Evolutionary conservation across 208 protist species (phyloP).

Genomic region (Balamuthia mandrillaris): DNA sequence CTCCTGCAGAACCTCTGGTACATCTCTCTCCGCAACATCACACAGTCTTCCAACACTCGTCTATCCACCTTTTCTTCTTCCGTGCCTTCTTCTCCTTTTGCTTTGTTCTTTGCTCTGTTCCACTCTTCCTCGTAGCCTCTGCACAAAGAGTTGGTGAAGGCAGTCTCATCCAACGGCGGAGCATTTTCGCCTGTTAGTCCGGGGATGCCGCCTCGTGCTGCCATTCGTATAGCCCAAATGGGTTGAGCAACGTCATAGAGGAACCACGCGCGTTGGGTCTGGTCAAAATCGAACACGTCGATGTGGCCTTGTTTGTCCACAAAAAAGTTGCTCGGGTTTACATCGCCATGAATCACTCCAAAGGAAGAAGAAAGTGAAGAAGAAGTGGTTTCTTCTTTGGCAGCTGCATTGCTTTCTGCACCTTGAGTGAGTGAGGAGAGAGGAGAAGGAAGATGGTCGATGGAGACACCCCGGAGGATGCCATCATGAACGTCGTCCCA

Average conservation of each 20-base stretch:
- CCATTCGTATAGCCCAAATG: slow-evolving; percentile 41
- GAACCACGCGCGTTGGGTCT: slow-evolving; percentile 46
- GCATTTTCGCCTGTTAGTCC: not conserved
- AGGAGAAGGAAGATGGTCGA: too few species aligned
- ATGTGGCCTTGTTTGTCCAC: not conserved
- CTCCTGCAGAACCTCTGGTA: slow-evolving; percentile 55
- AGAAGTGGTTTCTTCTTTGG: not conserved
- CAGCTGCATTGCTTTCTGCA: not conserved
- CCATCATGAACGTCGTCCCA: slow-evolving; percentile 47
- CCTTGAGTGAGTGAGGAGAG: too few species aligned
- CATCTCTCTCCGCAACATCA: slow-evolving; percentile 47
- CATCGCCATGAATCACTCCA: slow-evolving; percentile 57
- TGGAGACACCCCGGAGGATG: slow-evolving; percentile 34
- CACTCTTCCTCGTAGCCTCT: slow-evolving; percentile 45
- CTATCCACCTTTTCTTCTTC: too few species aligned
- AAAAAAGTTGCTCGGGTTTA: slow-evolving; percentile 57
- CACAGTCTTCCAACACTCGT: slow-evolving; percentile 22
- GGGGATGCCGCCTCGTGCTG: slow-evolving; percentile 9
- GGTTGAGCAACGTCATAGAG: slow-evolving; percentile 52
- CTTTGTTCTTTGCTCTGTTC: too few species aligned
- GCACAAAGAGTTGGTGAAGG: slow-evolving; percentile 38
- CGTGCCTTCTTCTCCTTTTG: too few species aligned
- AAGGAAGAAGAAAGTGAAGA: too few species aligned
- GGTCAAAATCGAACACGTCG: slow-evolving; percentile 61
- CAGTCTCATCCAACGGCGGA: not conserved